Evolutionary conservation across 2,329 filamentous ascomycete genomes (phyloP).

Genomic region (Aspergillus pseudoviridinutans): DNA sequence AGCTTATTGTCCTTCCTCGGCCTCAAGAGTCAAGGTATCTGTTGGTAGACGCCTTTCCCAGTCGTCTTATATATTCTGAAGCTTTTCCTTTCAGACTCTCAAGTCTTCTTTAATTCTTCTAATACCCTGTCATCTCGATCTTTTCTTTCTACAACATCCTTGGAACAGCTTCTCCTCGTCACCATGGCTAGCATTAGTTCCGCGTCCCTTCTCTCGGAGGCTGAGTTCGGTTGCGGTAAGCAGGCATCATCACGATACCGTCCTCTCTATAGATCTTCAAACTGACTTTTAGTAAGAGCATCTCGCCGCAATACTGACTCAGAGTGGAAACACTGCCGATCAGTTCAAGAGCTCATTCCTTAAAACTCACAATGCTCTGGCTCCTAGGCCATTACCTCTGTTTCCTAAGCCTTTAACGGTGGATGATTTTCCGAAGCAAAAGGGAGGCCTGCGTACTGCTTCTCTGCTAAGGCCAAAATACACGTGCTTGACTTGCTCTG

Average conservation of each 20-base stretch:
- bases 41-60: not conserved
- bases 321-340: conserved; percentile 29
- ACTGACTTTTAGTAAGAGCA: conserved; percentile 33
- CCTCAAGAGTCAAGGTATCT: not conserved
- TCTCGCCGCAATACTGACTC: conserved; percentile 31
- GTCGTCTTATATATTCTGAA: not conserved
- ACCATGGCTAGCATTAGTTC: conserved; percentile 34
- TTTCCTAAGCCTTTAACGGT: conserved; percentile 25
- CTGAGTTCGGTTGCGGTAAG: conserved; percentile 42
- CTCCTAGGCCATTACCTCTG: conserved; percentile 24
- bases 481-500: conserved; percentile 36
- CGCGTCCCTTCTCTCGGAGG: conserved; percentile 31
- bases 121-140: not conserved
- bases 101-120: not conserved
- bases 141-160: not conserved
- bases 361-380: conserved; percentile 28
- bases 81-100: not conserved
- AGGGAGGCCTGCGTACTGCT: conserved; percentile 18
- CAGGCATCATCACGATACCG: not conserved
- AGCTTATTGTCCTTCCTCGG: not conserved
- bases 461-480: conserved; percentile 37
- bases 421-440: conserved; percentile 15
- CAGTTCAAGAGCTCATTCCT: conserved; percentile 34
- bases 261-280: conserved; percentile 1
- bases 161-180: conserved; percentile 1